These are phyloP conservation scores for Nitzschia sp. DNA, from an alignment of 108 stramenopile species.

Conservation along the genomic window DNA sequence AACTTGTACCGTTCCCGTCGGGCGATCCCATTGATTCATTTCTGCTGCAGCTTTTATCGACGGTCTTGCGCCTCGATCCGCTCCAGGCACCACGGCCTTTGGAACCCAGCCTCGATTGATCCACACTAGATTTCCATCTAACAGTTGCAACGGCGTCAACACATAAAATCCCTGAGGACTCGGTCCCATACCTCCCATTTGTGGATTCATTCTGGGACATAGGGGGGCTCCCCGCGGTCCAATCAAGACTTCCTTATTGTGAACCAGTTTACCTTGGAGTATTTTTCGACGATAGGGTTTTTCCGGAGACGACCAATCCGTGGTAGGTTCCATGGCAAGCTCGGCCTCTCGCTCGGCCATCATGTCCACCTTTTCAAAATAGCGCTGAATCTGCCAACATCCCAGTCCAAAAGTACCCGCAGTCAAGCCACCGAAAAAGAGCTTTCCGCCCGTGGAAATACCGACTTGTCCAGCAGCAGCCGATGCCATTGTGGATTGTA, in stretches of 20 bases:
- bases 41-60: not conserved
- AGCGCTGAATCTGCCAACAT: constrained; percentile 80
- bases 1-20: constrained; percentile 42
- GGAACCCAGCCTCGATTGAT: constrained; percentile 92
- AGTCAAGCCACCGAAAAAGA: constrained; percentile 79
- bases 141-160: constrained; percentile 67
- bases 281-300: constrained; percentile 54
- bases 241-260: constrained; percentile 67
- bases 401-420: constrained; percentile 83
- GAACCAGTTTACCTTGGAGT: constrained; percentile 53
- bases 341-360: constrained; percentile 60
- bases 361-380: constrained; percentile 67
- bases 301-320: constrained; percentile 6
- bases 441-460: constrained; percentile 42
- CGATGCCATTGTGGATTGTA: no score
- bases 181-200: constrained; percentile 52
- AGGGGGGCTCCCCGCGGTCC: constrained; percentile 87
- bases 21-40: constrained; percentile 50
- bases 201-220: constrained; percentile 17
- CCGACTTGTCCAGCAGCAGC: constrained; percentile 6
- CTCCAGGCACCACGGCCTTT: constrained; percentile 45
- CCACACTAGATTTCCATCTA: constrained; percentile 49
- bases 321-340: constrained; percentile 50
- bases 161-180: constrained; percentile 82
- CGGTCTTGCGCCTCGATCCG: constrained; percentile 4